Conservation (phyloP, 2,329 filamentous ascomycete genomes). For the Exserohilum turcica region DNA sequence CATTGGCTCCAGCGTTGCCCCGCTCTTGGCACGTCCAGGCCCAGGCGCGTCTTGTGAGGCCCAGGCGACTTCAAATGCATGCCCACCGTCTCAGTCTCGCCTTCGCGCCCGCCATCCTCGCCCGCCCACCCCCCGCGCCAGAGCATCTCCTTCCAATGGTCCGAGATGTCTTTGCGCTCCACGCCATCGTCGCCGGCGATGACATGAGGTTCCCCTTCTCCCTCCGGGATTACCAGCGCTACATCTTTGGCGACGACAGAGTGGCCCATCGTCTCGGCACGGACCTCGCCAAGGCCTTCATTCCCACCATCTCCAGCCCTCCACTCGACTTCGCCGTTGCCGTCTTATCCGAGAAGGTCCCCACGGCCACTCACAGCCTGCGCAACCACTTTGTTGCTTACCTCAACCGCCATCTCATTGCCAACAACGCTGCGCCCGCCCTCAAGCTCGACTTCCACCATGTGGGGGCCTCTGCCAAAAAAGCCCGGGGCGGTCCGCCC, state of each 20-base stretch:
- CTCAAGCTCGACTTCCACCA: constrained; percentile 26
- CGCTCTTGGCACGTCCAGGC: constrained; percentile 18
- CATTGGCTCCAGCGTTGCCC: constrained; percentile 22
- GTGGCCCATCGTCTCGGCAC: constrained; percentile 33
- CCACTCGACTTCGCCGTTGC: constrained; percentile 26
- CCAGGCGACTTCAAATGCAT: constrained; percentile 25
- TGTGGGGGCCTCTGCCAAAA: constrained; percentile 2
- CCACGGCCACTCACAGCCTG: constrained; percentile 29
- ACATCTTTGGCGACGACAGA: constrained; percentile 33
- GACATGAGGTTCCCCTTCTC: constrained; percentile 26
- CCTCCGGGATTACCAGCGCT: constrained; percentile 30
- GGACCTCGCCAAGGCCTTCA: constrained; percentile 34
- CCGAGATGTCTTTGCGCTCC: constrained; percentile 28
- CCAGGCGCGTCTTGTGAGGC: constrained; percentile 10
- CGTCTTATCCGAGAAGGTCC: constrained; percentile 29
- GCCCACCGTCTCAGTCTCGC: constrained; percentile 4
- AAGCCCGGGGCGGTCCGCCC: constrained; percentile 16
- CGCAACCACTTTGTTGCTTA: constrained; percentile 31
- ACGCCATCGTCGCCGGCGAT: constrained; percentile 20
- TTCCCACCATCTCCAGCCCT: constrained; percentile 22
- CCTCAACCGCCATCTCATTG: constrained; percentile 29
- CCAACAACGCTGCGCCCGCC: constrained; percentile 21
- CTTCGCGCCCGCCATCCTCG: background rate
- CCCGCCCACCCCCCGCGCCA: constrained; percentile 3
- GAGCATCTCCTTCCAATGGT: constrained; percentile 20